Evolutionary conservation across 176 grass and related monocot species (phyloP).

Genomic region (Tillandsia fasciculata): DNA sequence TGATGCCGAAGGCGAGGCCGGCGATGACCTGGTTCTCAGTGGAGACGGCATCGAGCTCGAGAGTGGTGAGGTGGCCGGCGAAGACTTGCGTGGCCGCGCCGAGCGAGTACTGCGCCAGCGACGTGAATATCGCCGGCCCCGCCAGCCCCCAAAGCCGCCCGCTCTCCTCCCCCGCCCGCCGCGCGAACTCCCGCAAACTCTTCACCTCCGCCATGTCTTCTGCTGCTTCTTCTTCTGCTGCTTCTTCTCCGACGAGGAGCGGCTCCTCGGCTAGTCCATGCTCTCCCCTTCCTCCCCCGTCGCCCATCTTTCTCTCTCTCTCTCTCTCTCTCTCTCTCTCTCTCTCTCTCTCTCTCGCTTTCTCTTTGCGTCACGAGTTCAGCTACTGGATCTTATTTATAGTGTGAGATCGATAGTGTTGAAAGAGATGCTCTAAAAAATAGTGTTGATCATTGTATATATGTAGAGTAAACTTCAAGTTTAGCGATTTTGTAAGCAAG

Average conservation of each 20-base stretch:
- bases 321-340: not conserved
- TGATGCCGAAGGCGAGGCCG: constrained; percentile 68
- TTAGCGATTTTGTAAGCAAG: no score
- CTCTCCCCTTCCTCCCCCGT: not conserved
- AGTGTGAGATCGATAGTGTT: no score
- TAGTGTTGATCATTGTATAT: no score
- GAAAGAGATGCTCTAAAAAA: no score
- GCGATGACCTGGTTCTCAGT: constrained; percentile 81
- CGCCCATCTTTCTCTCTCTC: not conserved
- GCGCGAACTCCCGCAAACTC: constrained; percentile 31
- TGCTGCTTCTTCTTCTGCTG: not conserved
- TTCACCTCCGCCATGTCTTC: constrained; percentile 58
- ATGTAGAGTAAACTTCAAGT: no score
- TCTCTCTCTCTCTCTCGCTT: not conserved
- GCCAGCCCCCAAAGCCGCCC: constrained; percentile 55
- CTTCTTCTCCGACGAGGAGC: not conserved
- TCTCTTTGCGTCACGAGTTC: not conserved
- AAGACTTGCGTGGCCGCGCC: constrained; percentile 54
- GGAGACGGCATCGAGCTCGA: constrained; percentile 85
- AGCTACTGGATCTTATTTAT: no score
- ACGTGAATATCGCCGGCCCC: constrained; percentile 70
- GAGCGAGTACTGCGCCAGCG: constrained; percentile 75
- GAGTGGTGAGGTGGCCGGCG: constrained; percentile 74
- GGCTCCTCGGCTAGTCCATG: constrained; percentile 8
- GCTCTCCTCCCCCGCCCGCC: constrained; percentile 43